Evolutionary conservation across 345 rosid genomes (phyloP).

Genomic region (Aegle marmelos): DNA sequence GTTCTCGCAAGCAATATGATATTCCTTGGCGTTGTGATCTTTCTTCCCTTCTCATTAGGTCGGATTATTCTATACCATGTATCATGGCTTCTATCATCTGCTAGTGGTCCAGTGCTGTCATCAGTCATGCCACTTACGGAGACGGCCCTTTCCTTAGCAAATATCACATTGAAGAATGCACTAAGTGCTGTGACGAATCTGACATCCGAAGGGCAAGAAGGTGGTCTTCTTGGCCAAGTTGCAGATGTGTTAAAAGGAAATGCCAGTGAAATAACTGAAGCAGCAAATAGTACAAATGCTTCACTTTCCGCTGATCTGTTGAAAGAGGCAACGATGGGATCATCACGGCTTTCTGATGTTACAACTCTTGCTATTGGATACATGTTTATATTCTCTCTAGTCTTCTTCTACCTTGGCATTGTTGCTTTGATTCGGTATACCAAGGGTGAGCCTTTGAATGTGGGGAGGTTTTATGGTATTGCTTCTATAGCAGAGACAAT

Average conservation of each 20-base stretch:
- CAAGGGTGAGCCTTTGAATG: slow-evolving; percentile 90
- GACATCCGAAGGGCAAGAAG: slow-evolving; percentile 68
- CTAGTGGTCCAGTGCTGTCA: slow-evolving; percentile 64
- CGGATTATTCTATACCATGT: slow-evolving; percentile 64
- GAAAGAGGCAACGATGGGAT: slow-evolving; percentile 54
- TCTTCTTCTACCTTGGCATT: slow-evolving; percentile 78
- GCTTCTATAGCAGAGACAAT: slow-evolving; percentile 80
- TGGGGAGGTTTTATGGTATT: slow-evolving; percentile 81
- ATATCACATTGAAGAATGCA: slow-evolving; percentile 66
- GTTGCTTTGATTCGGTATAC: slow-evolving; percentile 84
- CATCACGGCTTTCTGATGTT: slow-evolving; percentile 91
- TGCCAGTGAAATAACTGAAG: slow-evolving; percentile 52
- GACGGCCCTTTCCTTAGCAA: slow-evolving; percentile 67
- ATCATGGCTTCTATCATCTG: slow-evolving; percentile 86
- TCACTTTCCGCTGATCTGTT: slow-evolving; percentile 59
- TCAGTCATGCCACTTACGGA: slow-evolving; percentile 64
- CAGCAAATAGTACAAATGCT: slow-evolving; percentile 49
- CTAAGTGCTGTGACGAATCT: slow-evolving; percentile 72
- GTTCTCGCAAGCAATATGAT: slow-evolving; percentile 98
- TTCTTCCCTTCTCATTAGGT: slow-evolving; percentile 90
- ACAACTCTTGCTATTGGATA: slow-evolving; percentile 94
- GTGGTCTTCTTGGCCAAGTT: slow-evolving; percentile 54
- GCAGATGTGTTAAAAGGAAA: slow-evolving; percentile 63
- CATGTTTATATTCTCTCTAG: slow-evolving; percentile 63
- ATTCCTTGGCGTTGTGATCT: slow-evolving; percentile 94